Percentiles rank a stretch among this genome's conserved stretches.
These are phyloP conservation scores for Amoebophrya sp. DNA, from an alignment of 169 alveolate species.

Conservation along the genomic window DNA sequence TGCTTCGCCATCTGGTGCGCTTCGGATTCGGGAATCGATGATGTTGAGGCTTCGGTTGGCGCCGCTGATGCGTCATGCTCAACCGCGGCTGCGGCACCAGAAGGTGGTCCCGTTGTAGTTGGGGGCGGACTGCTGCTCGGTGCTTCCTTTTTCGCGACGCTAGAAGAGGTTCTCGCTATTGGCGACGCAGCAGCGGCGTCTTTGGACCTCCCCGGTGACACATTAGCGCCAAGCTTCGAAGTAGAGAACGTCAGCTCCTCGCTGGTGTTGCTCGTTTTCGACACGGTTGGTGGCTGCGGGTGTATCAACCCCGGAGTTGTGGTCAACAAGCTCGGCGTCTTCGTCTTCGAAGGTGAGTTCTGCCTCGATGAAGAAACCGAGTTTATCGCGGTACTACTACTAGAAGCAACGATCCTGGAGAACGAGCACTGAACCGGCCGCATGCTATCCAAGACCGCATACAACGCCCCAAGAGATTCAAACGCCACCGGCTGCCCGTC, in stretches of 20 bases:
- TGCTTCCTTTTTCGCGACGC: not conserved
- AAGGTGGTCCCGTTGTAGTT: too few relatives aligned
- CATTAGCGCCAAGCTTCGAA: not conserved
- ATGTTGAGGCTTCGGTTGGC: too few relatives aligned
- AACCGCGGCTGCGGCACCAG: too few relatives aligned
- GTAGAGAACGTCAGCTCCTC: not conserved
- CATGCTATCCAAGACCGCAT: not conserved
- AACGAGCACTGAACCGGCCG: not conserved
- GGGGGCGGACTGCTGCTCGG: too few relatives aligned
- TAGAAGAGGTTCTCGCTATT: too few relatives aligned
- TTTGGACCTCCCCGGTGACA: too few relatives aligned
- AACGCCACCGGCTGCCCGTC: not conserved
- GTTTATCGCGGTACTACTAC: not conserved
- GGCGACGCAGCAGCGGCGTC: too few relatives aligned
- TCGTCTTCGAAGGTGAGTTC: not conserved
- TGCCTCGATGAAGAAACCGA: too few relatives aligned
- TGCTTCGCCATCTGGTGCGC: not conserved
- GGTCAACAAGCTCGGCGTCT: not conserved
- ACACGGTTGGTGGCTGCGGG: too few relatives aligned
- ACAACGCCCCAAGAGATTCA: not conserved
- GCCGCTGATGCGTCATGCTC: too few relatives aligned
- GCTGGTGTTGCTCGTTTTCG: not conserved
- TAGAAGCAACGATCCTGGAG: not conserved
- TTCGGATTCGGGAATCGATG: not conserved
- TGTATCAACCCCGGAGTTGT: not conserved